Evolutionary conservation across 2,329 filamentous ascomycete species (phyloP).

Genomic region (Ophiostoma ips): DNA sequence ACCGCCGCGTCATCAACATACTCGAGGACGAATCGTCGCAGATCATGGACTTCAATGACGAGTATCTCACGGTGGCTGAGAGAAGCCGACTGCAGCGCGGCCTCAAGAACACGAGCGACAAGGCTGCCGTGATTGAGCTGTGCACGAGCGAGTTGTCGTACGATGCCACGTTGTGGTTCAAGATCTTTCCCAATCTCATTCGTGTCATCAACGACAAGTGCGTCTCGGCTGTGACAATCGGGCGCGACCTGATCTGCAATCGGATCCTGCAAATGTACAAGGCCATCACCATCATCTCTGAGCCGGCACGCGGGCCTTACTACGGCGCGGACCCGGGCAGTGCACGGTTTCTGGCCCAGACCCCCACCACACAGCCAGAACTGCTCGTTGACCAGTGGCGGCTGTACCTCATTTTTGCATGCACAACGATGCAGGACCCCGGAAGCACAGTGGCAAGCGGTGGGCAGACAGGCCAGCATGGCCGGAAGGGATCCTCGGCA

Average conservation of each 20-base stretch:
- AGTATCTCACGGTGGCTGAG: conserved; percentile 82
- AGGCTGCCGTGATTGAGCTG: conserved; percentile 79
- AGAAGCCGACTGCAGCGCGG: conserved; percentile 83
- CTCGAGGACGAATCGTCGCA: conserved; percentile 78
- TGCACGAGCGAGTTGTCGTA: conserved; percentile 93
- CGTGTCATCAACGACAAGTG: conserved; percentile 82
- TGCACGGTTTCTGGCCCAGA: conserved; percentile 35
- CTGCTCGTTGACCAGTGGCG: conserved; percentile 96
- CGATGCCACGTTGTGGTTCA: conserved; percentile 92
- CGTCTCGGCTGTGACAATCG: conserved; percentile 79
- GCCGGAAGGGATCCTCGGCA: conserved; percentile 62
- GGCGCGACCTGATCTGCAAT: conserved; percentile 83
- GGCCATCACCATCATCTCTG: conserved; percentile 64
- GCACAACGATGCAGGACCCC: conserved; percentile 80
- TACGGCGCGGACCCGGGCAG: conserved; percentile 48
- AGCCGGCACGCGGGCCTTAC: conserved; percentile 51
- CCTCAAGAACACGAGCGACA: conserved; percentile 67
- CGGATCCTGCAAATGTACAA: conserved; percentile 88
- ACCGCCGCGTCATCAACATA: conserved; percentile 67
- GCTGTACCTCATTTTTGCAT: conserved; percentile 90
- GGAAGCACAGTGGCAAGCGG: conserved; percentile 48
- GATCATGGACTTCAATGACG: conserved; percentile 85
- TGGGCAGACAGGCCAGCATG: conserved; percentile 53
- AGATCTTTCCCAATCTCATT: conserved; percentile 91
- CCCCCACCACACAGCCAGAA: conserved; percentile 62